Conservation (phyloP, 768 basidiomycete genomes). For the Podaxis sp. region DNA sequence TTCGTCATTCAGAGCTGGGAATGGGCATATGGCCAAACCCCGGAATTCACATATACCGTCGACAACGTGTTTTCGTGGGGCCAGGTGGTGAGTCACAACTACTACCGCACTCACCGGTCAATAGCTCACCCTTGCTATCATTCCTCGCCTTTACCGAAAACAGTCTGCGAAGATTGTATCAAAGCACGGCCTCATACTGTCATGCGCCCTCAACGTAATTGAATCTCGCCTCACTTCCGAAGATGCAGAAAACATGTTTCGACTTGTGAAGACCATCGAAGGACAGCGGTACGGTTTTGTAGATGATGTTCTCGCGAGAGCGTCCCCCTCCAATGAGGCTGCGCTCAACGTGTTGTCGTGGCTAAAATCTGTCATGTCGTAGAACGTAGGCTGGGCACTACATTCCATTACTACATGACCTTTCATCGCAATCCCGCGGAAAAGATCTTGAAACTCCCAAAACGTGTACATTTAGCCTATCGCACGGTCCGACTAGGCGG, state of each 20-base stretch:
- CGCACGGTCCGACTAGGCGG: neutral
- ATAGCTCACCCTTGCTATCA: neutral
- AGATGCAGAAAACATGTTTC: slow-evolving; percentile 10
- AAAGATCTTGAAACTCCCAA: neutral
- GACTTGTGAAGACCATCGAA: slow-evolving; percentile 14
- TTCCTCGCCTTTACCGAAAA: neutral
- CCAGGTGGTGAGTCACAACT: neutral
- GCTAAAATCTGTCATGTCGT: slow-evolving; percentile 16
- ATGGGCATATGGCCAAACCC: slow-evolving; percentile 91
- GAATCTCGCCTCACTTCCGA: slow-evolving; percentile 16
- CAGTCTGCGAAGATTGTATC: slow-evolving; percentile 49
- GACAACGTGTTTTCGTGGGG: slow-evolving; percentile 47
- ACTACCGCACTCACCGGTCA: neutral
- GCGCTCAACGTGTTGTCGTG: slow-evolving; percentile 2
- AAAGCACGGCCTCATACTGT: slow-evolving; percentile 62
- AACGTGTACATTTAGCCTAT: neutral
- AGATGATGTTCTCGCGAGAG: neutral
- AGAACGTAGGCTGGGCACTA: neutral
- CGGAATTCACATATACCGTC: slow-evolving; percentile 77
- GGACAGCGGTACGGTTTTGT: slow-evolving; percentile 33
- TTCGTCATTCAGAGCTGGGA: slow-evolving; percentile 68
- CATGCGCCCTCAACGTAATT: slow-evolving; percentile 32
- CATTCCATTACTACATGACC: neutral
- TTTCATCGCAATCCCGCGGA: neutral
- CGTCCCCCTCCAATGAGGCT: neutral